A percentile compares a stretch with the other conserved stretches of the same genome.
phyloP scores from a whole-genome alignment of 208 protist species.

The Acanthamoeba rhysodes region DNA sequence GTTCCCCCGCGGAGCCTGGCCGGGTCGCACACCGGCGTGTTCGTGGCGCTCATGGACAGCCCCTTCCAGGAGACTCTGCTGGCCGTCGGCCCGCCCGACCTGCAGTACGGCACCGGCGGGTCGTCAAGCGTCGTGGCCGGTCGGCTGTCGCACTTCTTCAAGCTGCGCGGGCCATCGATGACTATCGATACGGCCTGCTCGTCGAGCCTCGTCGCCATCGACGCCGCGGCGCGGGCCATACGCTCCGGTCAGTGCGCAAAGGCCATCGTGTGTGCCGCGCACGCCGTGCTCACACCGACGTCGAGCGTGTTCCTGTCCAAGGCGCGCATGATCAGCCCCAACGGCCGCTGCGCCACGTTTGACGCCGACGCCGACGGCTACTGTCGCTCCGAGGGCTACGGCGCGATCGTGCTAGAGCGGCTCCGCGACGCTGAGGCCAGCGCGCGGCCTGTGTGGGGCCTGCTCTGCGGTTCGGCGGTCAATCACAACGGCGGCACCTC shows the following conservation, averaged over 20 bases:
- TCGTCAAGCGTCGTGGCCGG: slow-evolving; percentile 78
- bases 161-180: slow-evolving; percentile 88
- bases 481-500: slow-evolving; percentile 89
- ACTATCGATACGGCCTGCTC: slow-evolving; percentile 92
- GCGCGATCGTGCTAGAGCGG: slow-evolving; percentile 84
- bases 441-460: slow-evolving; percentile 66
- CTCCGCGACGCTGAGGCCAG: not conserved
- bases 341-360: slow-evolving; percentile 87
- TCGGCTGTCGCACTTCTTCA: slow-evolving; percentile 87
- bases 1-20: not conserved
- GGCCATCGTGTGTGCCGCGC: slow-evolving; percentile 85
- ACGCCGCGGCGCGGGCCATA: slow-evolving; percentile 79
- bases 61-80: slow-evolving; percentile 47
- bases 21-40: slow-evolving; percentile 61
- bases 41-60: slow-evolving; percentile 73
- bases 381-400: slow-evolving; percentile 88
- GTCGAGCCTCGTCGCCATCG: slow-evolving; percentile 85
- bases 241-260: slow-evolving; percentile 74
- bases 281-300: slow-evolving; percentile 77
- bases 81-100: not conserved
- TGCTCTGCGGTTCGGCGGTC: slow-evolving; percentile 81
- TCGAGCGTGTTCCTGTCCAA: slow-evolving; percentile 66
- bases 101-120: not conserved
- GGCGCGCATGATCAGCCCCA: slow-evolving; percentile 84
- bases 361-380: slow-evolving; percentile 92